Evolutionary conservation across 257 asterid species (phyloP).

Genomic region (Solanum clarkiae): DNA sequence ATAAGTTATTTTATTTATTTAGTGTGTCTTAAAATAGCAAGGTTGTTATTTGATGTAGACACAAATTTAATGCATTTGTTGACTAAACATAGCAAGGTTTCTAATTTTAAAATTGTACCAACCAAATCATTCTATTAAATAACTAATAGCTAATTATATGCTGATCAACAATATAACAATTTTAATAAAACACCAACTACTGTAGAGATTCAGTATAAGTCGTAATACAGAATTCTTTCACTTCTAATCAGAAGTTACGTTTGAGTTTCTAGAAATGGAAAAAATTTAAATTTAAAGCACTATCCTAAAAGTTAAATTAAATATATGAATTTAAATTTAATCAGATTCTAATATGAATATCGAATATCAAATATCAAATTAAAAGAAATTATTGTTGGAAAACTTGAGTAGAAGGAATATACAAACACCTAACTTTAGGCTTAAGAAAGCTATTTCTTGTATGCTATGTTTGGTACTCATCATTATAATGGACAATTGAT

Average conservation of each 20-base stretch:
- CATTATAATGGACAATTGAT: not conserved
- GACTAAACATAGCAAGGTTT: not conserved
- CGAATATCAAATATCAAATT: not conserved
- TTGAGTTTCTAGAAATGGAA: not conserved
- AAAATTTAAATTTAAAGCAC: not conserved
- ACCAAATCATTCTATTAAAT: not conserved
- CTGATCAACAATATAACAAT: not conserved
- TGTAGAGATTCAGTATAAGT: not conserved
- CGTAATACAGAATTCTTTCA: not conserved
- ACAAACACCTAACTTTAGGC: not conserved
- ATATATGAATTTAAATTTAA: not conserved
- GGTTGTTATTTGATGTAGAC: not conserved
- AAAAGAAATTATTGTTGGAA: not conserved
- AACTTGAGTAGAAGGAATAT: not conserved
- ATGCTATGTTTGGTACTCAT: not conserved
- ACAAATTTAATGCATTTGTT: not conserved
- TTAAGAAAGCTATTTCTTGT: not conserved
- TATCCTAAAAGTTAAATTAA: not conserved
- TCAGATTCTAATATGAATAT: not conserved
- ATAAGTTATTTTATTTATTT: not conserved
- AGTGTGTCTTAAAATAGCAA: not conserved
- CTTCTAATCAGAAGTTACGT: accelerated
- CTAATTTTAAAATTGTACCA: not conserved
- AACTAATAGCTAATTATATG: not conserved
- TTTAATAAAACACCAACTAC: not conserved